phyloP scores from a whole-genome alignment of 2,329 filamentous ascomycete species.

The Phymatotrichopsis omnivora region DNA sequence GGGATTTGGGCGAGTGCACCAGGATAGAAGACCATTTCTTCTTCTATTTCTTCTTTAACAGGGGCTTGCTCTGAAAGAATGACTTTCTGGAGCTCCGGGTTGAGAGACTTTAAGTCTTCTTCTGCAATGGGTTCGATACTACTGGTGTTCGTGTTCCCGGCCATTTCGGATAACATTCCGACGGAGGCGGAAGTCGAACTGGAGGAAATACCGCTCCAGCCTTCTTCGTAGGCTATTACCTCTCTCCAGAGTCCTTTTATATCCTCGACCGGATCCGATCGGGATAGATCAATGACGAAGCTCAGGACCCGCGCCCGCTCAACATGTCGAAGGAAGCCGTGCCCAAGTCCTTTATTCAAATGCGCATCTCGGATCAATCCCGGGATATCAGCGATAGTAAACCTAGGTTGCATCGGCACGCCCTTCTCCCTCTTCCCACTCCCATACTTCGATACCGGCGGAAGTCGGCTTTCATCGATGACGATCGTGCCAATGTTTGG shows the following conservation, averaged over 20 bases:
- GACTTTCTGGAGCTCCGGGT: too few species aligned
- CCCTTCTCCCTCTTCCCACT: constrained; percentile 39
- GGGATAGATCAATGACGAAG: constrained; percentile 80
- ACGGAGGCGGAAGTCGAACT: constrained; percentile 48
- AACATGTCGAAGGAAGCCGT: constrained; percentile 86
- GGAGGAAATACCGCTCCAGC: constrained; percentile 63
- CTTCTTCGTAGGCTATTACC: constrained; percentile 74
- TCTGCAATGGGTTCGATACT: constrained; percentile 5
- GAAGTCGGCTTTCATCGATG: constrained; percentile 62
- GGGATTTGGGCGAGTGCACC: constrained; percentile 13
- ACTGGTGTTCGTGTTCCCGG: constrained; percentile 18
- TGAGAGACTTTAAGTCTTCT: constrained; percentile 9
- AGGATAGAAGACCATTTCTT: constrained; percentile 10
- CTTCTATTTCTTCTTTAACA: background rate
- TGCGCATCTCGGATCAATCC: constrained; percentile 88
- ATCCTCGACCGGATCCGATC: constrained; percentile 66
- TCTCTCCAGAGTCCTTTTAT: constrained; percentile 81
- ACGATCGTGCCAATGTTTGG: constrained; percentile 95
- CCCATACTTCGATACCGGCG: constrained; percentile 45
- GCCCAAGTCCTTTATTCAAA: constrained; percentile 78
- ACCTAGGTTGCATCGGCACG: constrained; percentile 57
- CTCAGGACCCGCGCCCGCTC: constrained; percentile 87
- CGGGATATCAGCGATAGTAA: constrained; percentile 92
- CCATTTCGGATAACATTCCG: constrained; percentile 27
- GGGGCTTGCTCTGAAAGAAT: too few species aligned